Evolutionary conservation across 2,329 filamentous ascomycete species (phyloP), one percentile per base, ranked within the genome.

Genomic region (Colletotrichum sp.): DNA sequence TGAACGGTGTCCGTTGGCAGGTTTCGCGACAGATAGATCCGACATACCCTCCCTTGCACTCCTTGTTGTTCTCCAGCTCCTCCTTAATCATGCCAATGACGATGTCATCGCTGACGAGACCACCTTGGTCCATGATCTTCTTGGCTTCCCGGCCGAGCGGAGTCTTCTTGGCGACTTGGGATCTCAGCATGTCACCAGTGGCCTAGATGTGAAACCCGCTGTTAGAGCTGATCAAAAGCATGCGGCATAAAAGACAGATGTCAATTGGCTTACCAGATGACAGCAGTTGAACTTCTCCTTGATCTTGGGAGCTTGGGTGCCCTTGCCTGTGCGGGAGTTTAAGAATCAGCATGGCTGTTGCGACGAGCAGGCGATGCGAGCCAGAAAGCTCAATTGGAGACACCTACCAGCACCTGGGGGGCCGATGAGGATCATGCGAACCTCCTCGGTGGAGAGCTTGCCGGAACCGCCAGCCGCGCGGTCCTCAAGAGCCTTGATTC

Each of bases 21-120:
- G 30, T 24, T 49, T 70, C 60, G 52, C 26, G 5, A 26, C 39
- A 52, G 52, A 62, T 18, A 55, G 62, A 63, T 71, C 77, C 62
- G 64, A 75, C 92, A 81, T 90, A 98, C 96, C 97, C 97, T 87
- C 96, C 96, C 89, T 95, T 95, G 92, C 97, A 99, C 89, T 99
- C 96, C 83, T 92, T 88, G 90, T 99, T 99, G 88, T 91, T 94
- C 83, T 98, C 95, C 68, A 99, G 92, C 91, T 99, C 96, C 85
- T 94, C 95, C 92, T 97, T 96, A 90, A 99, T 99, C 97, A 99
- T 99, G 87, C 96, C 96, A 86, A 99, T 95, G 92, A 99, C 96
- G 85, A 99, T 99, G 85, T 99, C 96, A 87, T 99, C 97, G 86
- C 96, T 98, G 85, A 99, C 97, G 76, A 99, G 93, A 81, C 96